Conservation (phyloP, 352 stramenopile species). For the Detonula confervacea region DNA sequence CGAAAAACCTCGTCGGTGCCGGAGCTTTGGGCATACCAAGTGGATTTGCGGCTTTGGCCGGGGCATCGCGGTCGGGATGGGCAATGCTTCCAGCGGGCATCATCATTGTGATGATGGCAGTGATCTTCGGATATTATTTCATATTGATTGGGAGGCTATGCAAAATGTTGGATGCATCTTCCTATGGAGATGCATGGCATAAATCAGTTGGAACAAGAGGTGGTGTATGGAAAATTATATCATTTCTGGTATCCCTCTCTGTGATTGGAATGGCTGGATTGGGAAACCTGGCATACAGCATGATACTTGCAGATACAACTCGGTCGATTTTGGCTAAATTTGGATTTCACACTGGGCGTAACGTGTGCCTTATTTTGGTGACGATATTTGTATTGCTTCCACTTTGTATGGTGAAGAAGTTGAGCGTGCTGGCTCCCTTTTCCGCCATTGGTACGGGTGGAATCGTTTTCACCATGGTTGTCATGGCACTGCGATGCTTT, state of each 20-base stretch:
- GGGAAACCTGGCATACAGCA: conserved; percentile 82
- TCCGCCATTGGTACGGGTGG: conserved; percentile 69
- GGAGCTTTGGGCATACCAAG: conserved; percentile 63
- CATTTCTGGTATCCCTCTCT: conserved; percentile 57
- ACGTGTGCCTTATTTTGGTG: conserved; percentile 49
- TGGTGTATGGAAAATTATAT: conserved; percentile 47
- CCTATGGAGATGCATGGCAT: conserved; percentile 85
- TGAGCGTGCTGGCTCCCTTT: conserved; percentile 68
- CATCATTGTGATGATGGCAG: conserved; percentile 71
- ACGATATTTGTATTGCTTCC: conserved; percentile 70
- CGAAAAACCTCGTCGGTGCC: conserved; percentile 71
- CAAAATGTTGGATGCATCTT: conserved; percentile 65
- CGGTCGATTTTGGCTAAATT: conserved; percentile 36
- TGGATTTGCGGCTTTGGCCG: conserved; percentile 59
- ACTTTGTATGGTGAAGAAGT: conserved; percentile 80
- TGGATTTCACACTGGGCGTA: conserved; percentile 39
- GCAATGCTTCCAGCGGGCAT: conserved; percentile 57
- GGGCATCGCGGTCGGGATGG: conserved; percentile 16
- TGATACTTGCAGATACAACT: conserved; percentile 84
- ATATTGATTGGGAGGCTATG: conserved; percentile 64
- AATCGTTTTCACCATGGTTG: conserved; percentile 76
- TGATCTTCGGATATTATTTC: conserved; percentile 69
- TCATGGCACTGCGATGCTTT: conserved; percentile 71
- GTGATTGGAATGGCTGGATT: conserved; percentile 74
- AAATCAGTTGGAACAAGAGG: conserved; percentile 15